A percentile compares a stretch with the other conserved stretches of the same genome.
Evolutionary conservation across 2,329 filamentous ascomycete genomes (phyloP).

Genomic region (Periglandula ipomoeae): DNA sequence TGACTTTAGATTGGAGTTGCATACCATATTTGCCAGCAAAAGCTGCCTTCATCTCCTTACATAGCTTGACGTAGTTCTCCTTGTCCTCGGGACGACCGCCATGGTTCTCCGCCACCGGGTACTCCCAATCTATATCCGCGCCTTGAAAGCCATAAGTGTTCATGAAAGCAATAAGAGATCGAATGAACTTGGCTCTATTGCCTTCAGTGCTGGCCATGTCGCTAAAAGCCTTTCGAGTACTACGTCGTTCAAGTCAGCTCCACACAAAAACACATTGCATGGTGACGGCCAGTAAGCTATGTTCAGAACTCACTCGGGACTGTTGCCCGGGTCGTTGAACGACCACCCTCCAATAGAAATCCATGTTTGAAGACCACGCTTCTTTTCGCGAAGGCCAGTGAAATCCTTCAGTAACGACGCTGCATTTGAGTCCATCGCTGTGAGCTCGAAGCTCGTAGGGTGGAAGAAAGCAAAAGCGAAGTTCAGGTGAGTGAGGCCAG

Average conservation of each 20-base stretch:
- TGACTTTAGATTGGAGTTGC: too few relatives aligned
- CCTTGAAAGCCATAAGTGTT: slow-evolving; percentile 8
- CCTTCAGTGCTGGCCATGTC: slow-evolving; percentile 16
- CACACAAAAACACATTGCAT: too few relatives aligned
- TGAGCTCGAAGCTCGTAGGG: neutral
- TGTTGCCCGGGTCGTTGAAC: slow-evolving; percentile 8
- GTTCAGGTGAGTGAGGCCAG: slow-evolving; percentile 22
- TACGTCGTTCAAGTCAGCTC: too few relatives aligned
- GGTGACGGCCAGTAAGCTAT: too few relatives aligned
- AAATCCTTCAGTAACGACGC: neutral
- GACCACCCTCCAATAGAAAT: neutral
- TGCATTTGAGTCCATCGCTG: neutral
- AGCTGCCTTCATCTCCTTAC: too few relatives aligned
- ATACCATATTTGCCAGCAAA: too few relatives aligned
- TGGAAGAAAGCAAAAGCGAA: slow-evolving; percentile 22
- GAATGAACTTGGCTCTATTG: slow-evolving; percentile 25
- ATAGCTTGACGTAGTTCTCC: slow-evolving; percentile 14
- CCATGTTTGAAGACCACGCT: slow-evolving; percentile 12
- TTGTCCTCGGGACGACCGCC: slow-evolving; percentile 14
- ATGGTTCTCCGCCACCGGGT: slow-evolving; percentile 17
- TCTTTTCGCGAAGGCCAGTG: neutral
- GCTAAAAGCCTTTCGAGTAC: slow-evolving; percentile 16
- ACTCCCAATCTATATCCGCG: slow-evolving; percentile 1
- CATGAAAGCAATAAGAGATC: slow-evolving; percentile 19
- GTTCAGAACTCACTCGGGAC: too few relatives aligned